Conservation (phyloP, 805 yeast genomes). For the Lipomyces orientalis region DNA sequence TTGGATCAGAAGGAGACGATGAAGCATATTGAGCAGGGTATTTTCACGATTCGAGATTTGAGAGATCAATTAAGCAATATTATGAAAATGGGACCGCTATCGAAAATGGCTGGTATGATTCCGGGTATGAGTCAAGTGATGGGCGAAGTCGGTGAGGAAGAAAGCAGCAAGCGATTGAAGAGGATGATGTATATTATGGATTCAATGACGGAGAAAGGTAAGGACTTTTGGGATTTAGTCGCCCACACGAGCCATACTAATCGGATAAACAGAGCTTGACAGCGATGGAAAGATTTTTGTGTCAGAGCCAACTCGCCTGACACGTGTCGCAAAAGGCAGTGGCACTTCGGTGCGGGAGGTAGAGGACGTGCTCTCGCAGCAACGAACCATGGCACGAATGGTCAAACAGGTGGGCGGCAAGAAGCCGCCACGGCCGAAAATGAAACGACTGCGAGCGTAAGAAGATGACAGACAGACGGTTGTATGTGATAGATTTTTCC, state of each 20-base stretch:
- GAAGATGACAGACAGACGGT: background rate
- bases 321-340: slow-evolving; percentile 91
- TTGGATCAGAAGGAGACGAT: slow-evolving; percentile 83
- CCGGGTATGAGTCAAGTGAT: slow-evolving; percentile 89
- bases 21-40: slow-evolving; percentile 93
- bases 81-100: slow-evolving; percentile 94
- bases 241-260: background rate
- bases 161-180: slow-evolving; percentile 80
- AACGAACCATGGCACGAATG: slow-evolving; percentile 92
- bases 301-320: slow-evolving; percentile 81
- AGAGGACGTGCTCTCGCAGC: slow-evolving; percentile 89
- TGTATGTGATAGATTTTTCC: no score
- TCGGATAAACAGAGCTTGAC: slow-evolving; percentile 63
- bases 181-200: slow-evolving; percentile 91
- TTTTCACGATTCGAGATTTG: slow-evolving; percentile 87
- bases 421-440: slow-evolving; percentile 38
- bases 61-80: slow-evolving; percentile 94
- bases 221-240: background rate
- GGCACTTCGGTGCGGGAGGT: slow-evolving; percentile 93
- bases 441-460: slow-evolving; percentile 31
- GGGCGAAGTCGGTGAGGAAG: slow-evolving; percentile 78
- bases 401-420: slow-evolving; percentile 70
- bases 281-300: slow-evolving; percentile 83
- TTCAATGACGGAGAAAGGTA: slow-evolving; percentile 80
- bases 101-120: slow-evolving; percentile 92